Percentiles rank a stretch among this genome's conserved stretches.
These are phyloP conservation scores for Heliamphora exappendiculata DNA, from an alignment of 148 eudicot genomes.

Conservation along the genomic window DNA sequence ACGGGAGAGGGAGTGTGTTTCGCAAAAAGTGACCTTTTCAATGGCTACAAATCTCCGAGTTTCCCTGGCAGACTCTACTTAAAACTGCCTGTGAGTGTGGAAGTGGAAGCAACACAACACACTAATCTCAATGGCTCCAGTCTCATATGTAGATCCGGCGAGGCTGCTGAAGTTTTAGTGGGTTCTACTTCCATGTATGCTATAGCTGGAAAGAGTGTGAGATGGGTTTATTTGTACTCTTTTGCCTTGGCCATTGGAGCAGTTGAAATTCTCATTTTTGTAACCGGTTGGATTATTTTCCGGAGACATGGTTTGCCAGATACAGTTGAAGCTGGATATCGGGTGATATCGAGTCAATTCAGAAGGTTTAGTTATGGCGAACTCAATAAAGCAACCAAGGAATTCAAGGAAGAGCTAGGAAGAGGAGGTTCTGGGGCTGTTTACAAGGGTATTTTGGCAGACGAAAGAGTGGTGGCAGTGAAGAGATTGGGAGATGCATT, in stretches of 20 bases:
- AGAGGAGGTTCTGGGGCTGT: conserved; percentile 51
- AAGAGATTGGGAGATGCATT: conserved; percentile 42
- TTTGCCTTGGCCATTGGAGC: conserved; percentile 35
- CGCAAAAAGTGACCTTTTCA: conserved; percentile 42
- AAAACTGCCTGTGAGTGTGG: conserved; percentile 30
- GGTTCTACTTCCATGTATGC: conserved; percentile 19
- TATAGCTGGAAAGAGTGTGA: conserved; percentile 17
- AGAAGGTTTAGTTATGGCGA: conserved; percentile 46
- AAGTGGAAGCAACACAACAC: conserved; percentile 5
- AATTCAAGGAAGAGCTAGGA: conserved; percentile 44
- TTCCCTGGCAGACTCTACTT: conserved; percentile 33
- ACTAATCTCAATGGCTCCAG: conserved; percentile 18
- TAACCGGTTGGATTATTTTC: conserved; percentile 39
- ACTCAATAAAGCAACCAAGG: conserved; percentile 37
- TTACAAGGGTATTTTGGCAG: conserved; percentile 42
- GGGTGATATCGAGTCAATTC: conserved; percentile 44
- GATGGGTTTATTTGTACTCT: conserved; percentile 47
- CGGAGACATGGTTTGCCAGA: conserved; percentile 30
- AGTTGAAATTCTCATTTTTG: conserved; percentile 27
- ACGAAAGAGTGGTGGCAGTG: conserved; percentile 47
- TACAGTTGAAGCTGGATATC: conserved; percentile 49
- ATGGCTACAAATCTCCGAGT: conserved; percentile 25
- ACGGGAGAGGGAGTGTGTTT: conserved; percentile 30
- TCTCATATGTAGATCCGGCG: conserved; percentile 17
- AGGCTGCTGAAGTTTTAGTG: conserved; percentile 3